Percentiles rank a stretch among this genome's conserved stretches.
Evolutionary conservation across 73 alveolate species (phyloP).

Genomic region (Tetrahymena borealis): DNA sequence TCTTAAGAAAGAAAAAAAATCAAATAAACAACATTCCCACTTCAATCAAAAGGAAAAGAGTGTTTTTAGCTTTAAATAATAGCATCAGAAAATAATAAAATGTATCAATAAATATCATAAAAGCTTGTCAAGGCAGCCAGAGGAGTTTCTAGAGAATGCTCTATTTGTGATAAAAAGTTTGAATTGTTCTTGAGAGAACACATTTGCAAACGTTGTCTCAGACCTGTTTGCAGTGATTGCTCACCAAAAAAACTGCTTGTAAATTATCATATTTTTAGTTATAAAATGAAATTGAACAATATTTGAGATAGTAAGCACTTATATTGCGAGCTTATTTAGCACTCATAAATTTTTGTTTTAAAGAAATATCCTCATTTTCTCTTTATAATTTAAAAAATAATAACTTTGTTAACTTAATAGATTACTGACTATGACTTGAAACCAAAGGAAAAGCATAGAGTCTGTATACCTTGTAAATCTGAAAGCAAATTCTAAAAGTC

Average conservation of each 20-base stretch:
- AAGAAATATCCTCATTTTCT: no score
- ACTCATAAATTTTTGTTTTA: no score
- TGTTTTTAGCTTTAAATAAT: no score
- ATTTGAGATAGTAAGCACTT: no score
- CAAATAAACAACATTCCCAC: no score
- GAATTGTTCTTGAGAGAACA: background rate
- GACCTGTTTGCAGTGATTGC: conserved; percentile 1
- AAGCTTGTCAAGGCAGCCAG: background rate
- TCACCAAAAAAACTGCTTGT: background rate
- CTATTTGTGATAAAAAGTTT: background rate
- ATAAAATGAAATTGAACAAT: background rate
- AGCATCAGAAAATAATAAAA: no score
- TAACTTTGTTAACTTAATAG: no score
- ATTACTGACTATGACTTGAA: background rate
- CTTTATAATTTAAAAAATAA: no score
- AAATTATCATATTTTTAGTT: background rate
- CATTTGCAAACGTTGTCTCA: background rate
- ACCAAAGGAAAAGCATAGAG: background rate
- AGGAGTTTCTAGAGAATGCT: background rate
- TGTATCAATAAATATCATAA: background rate
- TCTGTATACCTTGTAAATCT: background rate
- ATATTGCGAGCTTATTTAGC: no score
- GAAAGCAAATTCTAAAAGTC: background rate
- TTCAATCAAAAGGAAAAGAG: no score
- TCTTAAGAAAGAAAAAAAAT: no score